Percentiles rank a stretch among this genome's conserved stretches.
Evolutionary conservation across 257 asterid genomes (phyloP).

Genomic region (Osmanthus fragrans): DNA sequence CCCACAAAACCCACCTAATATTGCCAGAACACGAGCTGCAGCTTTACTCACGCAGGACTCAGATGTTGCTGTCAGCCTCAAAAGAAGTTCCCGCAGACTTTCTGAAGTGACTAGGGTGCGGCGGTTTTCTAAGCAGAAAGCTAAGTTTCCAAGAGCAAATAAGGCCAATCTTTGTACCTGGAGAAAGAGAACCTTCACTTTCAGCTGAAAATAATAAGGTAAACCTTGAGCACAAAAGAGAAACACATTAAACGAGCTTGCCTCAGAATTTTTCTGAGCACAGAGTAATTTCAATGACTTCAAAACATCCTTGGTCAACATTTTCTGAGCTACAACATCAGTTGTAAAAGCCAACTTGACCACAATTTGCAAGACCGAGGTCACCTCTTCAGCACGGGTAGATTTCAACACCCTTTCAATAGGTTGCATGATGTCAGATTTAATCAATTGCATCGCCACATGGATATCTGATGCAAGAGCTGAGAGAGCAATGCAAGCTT

Average conservation of each 20-base stretch:
- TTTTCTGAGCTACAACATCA: constrained; percentile 84
- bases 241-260: constrained; percentile 40
- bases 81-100: constrained; percentile 96
- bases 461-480: constrained; percentile 87
- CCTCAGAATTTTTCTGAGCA: constrained; percentile 86
- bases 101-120: constrained; percentile 82
- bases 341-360: constrained; percentile 85
- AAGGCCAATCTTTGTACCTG: constrained; percentile 94
- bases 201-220: constrained; percentile 27
- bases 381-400: constrained; percentile 72
- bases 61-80: constrained; percentile 77
- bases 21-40: constrained; percentile 96
- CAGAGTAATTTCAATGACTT: constrained; percentile 79
- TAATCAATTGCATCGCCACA: constrained; percentile 92
- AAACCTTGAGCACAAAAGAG: constrained; percentile 15
- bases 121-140: constrained; percentile 94
- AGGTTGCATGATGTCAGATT: constrained; percentile 95
- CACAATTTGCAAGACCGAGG: constrained; percentile 88
- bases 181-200: constrained; percentile 18
- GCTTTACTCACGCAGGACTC: constrained; percentile 83
- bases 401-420: constrained; percentile 86
- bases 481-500: constrained; percentile 96
- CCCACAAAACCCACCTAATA: constrained; percentile 61
- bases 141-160: constrained; percentile 86
- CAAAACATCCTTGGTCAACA: constrained; percentile 85